A percentile compares a stretch with the other conserved stretches of the same genome.
phyloP scores from a whole-genome alignment of 2,329 filamentous ascomycete species.

The Leptographium radiaticola region DNA sequence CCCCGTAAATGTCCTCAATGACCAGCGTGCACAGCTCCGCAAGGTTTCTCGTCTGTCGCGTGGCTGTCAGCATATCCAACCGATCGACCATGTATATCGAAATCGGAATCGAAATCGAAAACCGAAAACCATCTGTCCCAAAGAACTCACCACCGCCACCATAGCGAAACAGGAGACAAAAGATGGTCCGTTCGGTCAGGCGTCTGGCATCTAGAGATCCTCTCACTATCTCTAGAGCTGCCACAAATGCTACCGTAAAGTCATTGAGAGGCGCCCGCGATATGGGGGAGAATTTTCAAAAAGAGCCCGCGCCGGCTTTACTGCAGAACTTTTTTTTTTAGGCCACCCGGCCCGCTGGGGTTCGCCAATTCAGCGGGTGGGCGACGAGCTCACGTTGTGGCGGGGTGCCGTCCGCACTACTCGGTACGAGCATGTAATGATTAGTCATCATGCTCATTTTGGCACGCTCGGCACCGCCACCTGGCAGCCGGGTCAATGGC shows the following conservation, averaged over 20 bases:
- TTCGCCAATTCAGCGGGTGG: constrained; percentile 3
- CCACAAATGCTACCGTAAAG: constrained; percentile 53
- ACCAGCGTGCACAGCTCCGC: constrained; percentile 84
- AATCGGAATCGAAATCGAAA: too few relatives aligned
- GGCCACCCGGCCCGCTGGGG: not conserved
- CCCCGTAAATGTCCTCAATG: constrained; percentile 79
- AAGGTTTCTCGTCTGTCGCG: constrained; percentile 51
- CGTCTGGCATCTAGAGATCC: constrained; percentile 60
- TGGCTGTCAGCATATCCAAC: constrained; percentile 16
- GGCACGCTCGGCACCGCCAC: not conserved
- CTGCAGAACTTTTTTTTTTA: constrained; percentile 2
- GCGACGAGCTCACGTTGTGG: constrained; percentile 4
- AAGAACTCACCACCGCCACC: constrained; percentile 22
- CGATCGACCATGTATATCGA: too few relatives aligned
- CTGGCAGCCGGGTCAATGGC: constrained; percentile 3
- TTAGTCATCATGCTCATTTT: not conserved
- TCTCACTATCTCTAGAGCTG: constrained; percentile 69
- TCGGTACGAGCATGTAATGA: not conserved
- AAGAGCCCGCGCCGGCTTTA: not conserved
- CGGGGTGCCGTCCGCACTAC: too few relatives aligned
- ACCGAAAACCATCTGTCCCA: too few relatives aligned
- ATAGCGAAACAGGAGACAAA: constrained; percentile 15
- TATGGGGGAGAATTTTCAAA: constrained; percentile 1
- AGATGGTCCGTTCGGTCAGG: constrained; percentile 13
- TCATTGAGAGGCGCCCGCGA: constrained; percentile 33